These are phyloP conservation scores for Colletotrichum echinochloae DNA, from an alignment of 2,329 filamentous ascomycete species.

Conservation along the genomic window DNA sequence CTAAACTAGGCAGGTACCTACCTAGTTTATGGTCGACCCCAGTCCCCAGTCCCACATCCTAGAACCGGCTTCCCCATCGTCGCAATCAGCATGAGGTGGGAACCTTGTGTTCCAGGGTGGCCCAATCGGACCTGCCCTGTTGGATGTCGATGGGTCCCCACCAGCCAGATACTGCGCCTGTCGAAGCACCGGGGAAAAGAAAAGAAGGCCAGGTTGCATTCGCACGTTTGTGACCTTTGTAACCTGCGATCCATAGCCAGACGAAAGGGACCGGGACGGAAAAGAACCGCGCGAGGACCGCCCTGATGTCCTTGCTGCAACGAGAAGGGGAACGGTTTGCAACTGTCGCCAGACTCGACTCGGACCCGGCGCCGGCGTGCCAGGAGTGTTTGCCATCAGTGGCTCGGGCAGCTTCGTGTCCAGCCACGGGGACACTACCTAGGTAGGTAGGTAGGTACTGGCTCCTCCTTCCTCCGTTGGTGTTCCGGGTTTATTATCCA, in stretches of 20 bases:
- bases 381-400: neutral
- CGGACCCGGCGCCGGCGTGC: neutral
- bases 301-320: neutral
- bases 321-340: neutral
- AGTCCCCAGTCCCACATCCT: conserved; percentile 11
- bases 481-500: neutral
- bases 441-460: neutral
- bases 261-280: neutral
- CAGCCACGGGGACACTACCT: neutral
- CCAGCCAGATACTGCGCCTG: neutral
- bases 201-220: neutral
- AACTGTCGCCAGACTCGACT: neutral
- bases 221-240: neutral
- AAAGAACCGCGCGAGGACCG: conserved; percentile 2
- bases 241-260: conserved; percentile 1
- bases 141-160: neutral
- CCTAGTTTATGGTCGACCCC: neutral
- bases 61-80: conserved; percentile 33
- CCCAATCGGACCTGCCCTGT: neutral
- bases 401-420: conserved; percentile 13
- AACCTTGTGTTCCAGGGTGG: neutral
- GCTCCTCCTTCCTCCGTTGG: neutral
- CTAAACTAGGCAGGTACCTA: neutral
- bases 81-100: conserved; percentile 19
- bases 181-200: neutral